Evolutionary conservation across 352 stramenopile genomes (phyloP).

Genomic region (Globisporangium canariense): DNA sequence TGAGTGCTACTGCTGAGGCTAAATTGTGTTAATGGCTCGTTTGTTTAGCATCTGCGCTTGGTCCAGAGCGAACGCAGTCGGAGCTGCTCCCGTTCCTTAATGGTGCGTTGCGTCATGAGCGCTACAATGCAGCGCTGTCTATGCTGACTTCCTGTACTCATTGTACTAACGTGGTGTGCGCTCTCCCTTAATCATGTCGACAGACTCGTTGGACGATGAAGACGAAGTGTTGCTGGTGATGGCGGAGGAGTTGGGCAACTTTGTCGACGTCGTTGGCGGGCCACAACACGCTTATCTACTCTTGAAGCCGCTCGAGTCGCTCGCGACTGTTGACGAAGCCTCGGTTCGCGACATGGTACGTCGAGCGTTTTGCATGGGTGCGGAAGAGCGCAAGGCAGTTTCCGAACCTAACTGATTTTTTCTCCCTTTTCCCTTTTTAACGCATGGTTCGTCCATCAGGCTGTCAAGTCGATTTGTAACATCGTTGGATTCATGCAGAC

Average conservation of each 20-base stretch:
- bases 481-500: constrained; percentile 86
- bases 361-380: neutral
- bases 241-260: constrained; percentile 90
- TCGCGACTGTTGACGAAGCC: constrained; percentile 93
- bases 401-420: neutral
- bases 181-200: neutral
- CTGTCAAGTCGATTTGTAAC: constrained; percentile 86
- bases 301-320: constrained; percentile 92
- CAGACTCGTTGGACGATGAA: constrained; percentile 96
- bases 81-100: constrained; percentile 99
- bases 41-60: constrained; percentile 78
- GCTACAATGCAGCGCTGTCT: neutral
- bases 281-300: constrained; percentile 83
- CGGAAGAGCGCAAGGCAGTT: neutral
- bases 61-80: constrained; percentile 84
- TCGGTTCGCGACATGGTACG: constrained; percentile 89
- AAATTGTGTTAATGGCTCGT: neutral
- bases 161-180: neutral
- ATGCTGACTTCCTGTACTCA: neutral
- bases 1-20: neutral
- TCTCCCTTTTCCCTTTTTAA: neutral
- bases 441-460: constrained; percentile 22
- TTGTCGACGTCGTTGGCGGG: constrained; percentile 91
- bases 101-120: constrained; percentile 33
- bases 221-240: constrained; percentile 96